Conservation (phyloP, 2,329 filamentous ascomycete species). For the Onygenales sp. region DNA sequence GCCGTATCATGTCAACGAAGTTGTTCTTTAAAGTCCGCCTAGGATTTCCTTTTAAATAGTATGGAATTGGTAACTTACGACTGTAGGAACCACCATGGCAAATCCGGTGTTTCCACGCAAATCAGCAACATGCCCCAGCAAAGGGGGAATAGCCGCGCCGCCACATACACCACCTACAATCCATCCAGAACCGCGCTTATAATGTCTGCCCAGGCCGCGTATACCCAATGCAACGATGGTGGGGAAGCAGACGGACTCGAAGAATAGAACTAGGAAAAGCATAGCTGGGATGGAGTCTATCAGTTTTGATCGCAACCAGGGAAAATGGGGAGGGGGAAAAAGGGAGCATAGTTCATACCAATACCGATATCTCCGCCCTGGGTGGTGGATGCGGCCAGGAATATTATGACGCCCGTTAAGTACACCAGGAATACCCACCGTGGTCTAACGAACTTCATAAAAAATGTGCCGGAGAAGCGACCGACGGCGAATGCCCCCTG, state of each 20-base stretch:
- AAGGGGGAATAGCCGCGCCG: constrained; percentile 63
- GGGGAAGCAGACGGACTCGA: constrained; percentile 74
- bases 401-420: constrained; percentile 52
- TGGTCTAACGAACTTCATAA: constrained; percentile 59
- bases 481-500: constrained; percentile 65
- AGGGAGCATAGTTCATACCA: constrained; percentile 13
- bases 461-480: constrained; percentile 55
- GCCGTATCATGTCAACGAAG: not conserved
- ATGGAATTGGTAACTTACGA: constrained; percentile 25
- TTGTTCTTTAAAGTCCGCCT: constrained; percentile 3
- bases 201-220: constrained; percentile 61
- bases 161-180: constrained; percentile 64
- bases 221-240: constrained; percentile 72
- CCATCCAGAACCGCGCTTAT: constrained; percentile 58
- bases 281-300: constrained; percentile 38
- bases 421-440: constrained; percentile 64
- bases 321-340: not conserved
- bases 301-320: not conserved
- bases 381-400: constrained; percentile 43
- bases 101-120: constrained; percentile 49
- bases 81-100: constrained; percentile 58
- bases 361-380: constrained; percentile 40
- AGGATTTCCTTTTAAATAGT: too few species aligned
- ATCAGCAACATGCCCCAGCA: constrained; percentile 61
- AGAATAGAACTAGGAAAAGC: constrained; percentile 64